These are phyloP conservation scores for Penicillium corylophilum DNA, from an alignment of 2,329 filamentous ascomycete species.

Conservation along the genomic window DNA sequence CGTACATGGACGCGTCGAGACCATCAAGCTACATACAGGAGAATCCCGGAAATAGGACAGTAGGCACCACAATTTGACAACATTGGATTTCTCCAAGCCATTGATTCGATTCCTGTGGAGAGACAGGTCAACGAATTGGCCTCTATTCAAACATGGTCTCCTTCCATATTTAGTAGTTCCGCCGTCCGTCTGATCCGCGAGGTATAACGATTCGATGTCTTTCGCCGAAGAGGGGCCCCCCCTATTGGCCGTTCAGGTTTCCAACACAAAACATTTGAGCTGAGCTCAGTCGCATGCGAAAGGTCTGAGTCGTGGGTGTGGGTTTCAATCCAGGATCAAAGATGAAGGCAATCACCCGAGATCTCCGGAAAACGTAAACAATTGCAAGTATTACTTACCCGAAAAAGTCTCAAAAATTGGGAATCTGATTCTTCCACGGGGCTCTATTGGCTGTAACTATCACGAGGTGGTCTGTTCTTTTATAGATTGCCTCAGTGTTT, in stretches of 20 bases:
- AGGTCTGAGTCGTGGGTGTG: constrained; percentile 6
- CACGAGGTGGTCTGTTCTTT: constrained; percentile 4
- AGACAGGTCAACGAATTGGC: background rate
- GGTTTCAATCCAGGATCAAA: background rate
- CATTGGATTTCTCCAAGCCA: background rate
- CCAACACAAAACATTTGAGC: background rate
- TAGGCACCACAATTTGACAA: too few relatives aligned
- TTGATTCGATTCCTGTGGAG: background rate
- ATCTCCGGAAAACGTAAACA: constrained; percentile 9
- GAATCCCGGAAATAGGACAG: background rate
- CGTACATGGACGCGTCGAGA: background rate
- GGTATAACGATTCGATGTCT: background rate
- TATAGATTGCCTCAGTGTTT: background rate
- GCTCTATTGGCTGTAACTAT: constrained; percentile 1
- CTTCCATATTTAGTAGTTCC: background rate
- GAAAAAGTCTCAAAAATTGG: background rate
- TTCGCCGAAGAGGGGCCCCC: background rate
- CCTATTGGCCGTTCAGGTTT: background rate
- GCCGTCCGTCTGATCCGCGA: background rate
- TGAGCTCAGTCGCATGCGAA: background rate
- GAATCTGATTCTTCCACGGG: background rate
- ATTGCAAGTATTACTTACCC: background rate
- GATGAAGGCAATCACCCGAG: constrained; percentile 8
- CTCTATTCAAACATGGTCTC: background rate
- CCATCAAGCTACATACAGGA: background rate